Conservation (phyloP, 2,329 filamentous ascomycete species). For the Xylaria digitata region DNA sequence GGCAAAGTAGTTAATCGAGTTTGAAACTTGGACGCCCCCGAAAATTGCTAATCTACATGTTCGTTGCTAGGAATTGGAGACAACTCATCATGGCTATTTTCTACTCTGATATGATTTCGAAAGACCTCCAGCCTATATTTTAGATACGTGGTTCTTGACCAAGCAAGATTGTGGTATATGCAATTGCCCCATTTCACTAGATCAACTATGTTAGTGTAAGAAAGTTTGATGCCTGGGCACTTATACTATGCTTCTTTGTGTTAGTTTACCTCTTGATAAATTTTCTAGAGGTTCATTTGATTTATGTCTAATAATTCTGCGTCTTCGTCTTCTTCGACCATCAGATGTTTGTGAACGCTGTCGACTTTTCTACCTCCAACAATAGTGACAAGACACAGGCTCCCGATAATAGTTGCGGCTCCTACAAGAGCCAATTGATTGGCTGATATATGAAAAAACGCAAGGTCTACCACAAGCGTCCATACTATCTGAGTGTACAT, state of each 20-base stretch:
- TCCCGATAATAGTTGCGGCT: conserved; percentile 1
- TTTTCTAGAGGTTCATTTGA: neutral
- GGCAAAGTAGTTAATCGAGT: neutral
- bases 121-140: neutral
- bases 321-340: neutral
- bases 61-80: neutral
- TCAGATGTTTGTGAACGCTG: neutral
- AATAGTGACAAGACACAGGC: conserved; percentile 1
- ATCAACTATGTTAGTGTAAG: neutral
- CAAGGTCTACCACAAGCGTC: neutral
- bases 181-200: neutral
- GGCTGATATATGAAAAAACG: neutral
- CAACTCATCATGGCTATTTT: neutral
- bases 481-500: conserved; percentile 3
- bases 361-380: neutral
- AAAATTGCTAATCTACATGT: neutral
- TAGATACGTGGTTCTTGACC: neutral
- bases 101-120: neutral
- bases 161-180: neutral
- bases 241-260: neutral
- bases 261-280: neutral
- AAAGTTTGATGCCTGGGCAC: neutral
- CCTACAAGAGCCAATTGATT: neutral
- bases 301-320: neutral
- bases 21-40: too few species aligned